Conservation (phyloP, 257 asterid genomes). For the Lavandula angustifolia region DNA sequence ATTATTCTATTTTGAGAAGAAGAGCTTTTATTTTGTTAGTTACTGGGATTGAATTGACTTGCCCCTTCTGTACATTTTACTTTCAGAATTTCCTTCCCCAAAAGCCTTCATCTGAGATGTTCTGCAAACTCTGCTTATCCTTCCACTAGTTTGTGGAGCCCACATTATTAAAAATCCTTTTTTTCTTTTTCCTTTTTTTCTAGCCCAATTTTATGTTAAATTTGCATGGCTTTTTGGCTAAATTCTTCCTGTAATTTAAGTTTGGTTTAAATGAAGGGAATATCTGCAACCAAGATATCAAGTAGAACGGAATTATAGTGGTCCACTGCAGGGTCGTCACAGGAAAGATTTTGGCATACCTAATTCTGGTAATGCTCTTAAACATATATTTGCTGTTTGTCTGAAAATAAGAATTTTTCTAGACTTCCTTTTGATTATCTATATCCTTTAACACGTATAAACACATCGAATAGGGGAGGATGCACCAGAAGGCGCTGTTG, state of each 20-base stretch:
- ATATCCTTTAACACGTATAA: constrained; percentile 5
- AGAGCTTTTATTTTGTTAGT: constrained; percentile 17
- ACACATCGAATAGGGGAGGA: constrained; percentile 61
- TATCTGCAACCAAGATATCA: constrained; percentile 55
- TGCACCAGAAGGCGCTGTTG: constrained; percentile 69
- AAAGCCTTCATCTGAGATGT: constrained; percentile 1
- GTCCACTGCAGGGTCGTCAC: constrained; percentile 73
- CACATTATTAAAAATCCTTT: background rate
- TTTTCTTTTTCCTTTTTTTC: background rate
- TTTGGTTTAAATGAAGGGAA: constrained; percentile 60
- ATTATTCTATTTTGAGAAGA: background rate
- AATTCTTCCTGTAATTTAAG: constrained; percentile 6
- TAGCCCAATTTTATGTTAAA: background rate
- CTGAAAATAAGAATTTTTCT: background rate
- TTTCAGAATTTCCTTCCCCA: constrained; percentile 9
- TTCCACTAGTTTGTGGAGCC: background rate
- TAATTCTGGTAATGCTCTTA: constrained; percentile 46
- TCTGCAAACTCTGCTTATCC: constrained; percentile 14
- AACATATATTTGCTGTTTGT: no score
- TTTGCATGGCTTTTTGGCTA: constrained; percentile 23
- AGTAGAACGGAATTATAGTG: constrained; percentile 68
- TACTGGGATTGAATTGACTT: background rate
- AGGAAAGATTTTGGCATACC: constrained; percentile 59
- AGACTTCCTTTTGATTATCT: constrained; percentile 3
- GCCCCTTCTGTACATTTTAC: constrained; percentile 11